Base-by-base conservation (phyloP, 768 basidiomycete species). In the Mycena metata region DNA sequence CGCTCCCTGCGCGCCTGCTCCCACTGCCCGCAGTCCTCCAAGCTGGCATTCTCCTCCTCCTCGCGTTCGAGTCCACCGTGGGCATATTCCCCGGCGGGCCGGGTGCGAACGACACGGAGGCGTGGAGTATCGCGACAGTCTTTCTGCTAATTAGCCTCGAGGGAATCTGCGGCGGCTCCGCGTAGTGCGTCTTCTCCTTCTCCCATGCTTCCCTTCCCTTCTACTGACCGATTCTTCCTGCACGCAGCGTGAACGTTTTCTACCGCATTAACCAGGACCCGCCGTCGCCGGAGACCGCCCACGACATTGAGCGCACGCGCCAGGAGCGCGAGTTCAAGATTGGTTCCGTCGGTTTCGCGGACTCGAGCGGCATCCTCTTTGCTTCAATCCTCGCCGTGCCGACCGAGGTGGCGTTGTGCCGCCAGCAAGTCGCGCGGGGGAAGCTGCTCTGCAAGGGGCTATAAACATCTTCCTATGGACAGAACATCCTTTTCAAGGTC, bases 291-390 rank as follows among this genome's bases (percentile, higher is more conserved):
- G 78, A 80, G 33, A 78, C 81, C 19, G 79, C 78, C 57, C 81
- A 85, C 64, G 86, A 90, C 69, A 74, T 82, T 43, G 91, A 92
- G 74, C 84, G 88, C 43, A 83, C 85, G 30, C 85, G 86, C 75
- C 94, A 95, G 76, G 92, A 93, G 74, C 86, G 90, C 50, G 95
- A 96, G 80, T 96, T 96, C 81, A 90, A 90, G 84, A 96, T 97
- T 60, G 95, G 95, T 8, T 92, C 92, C 3, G 90, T 97, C 50
- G 96, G 96, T 1, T 91, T 96, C 66, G 85, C 94, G 8, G 95
- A 96, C 76, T 91, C 91, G 30, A 83, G 87, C 17, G 95, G 95
- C 0, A 95, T 90, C 54, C 76, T 90, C 21, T 75, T 87, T 51
- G 92, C 92, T 12, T 87, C 88, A 23, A 72, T 93, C 11, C 72